These are phyloP conservation scores for Lonicera japonica DNA, from an alignment of 129 eudicot genomes.

Conservation along the genomic window DNA sequence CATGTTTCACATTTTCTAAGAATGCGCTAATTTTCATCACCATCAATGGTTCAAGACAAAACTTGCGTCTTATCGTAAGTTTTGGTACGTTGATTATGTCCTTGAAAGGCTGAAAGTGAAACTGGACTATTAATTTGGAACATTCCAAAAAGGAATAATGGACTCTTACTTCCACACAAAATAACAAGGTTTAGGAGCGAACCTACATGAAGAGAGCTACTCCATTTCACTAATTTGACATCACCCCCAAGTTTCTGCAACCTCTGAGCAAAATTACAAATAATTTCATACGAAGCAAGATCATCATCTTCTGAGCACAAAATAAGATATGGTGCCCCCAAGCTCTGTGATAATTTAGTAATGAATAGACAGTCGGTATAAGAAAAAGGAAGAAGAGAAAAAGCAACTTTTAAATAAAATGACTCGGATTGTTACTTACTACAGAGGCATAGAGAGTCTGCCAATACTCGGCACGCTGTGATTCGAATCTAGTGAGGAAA, in stretches of 20 bases:
- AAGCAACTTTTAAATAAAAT: not conserved
- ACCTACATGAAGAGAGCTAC: conserved; percentile 85
- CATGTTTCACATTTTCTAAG: no score
- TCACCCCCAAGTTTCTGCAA: conserved; percentile 69
- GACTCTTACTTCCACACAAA: not conserved
- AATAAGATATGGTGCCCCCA: conserved; percentile 82
- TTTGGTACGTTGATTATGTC: no score
- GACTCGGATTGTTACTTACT: conserved; percentile 37
- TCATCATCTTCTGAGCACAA: conserved; percentile 88
- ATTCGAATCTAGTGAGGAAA: conserved; percentile 70
- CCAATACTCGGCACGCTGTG: conserved; percentile 96
- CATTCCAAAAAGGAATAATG: not conserved
- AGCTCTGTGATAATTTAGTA: conserved; percentile 31
- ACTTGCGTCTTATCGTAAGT: no score
- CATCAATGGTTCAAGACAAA: not conserved
- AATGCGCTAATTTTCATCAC: not conserved
- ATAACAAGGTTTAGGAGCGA: conserved; percentile 20
- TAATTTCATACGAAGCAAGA: conserved; percentile 66
- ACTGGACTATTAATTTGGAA: no score
- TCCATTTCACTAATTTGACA: conserved; percentile 80
- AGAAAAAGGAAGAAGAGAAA: conserved; percentile 2
- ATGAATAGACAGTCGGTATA: no score
- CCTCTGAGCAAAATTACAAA: conserved; percentile 62
- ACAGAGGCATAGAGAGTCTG: conserved; percentile 73
- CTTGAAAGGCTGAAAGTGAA: no score